Evolutionary conservation across 345 rosid species (phyloP), one percentile per base, ranked within the genome.

Genomic region (rapeseed (Brassica napus)): DNA sequence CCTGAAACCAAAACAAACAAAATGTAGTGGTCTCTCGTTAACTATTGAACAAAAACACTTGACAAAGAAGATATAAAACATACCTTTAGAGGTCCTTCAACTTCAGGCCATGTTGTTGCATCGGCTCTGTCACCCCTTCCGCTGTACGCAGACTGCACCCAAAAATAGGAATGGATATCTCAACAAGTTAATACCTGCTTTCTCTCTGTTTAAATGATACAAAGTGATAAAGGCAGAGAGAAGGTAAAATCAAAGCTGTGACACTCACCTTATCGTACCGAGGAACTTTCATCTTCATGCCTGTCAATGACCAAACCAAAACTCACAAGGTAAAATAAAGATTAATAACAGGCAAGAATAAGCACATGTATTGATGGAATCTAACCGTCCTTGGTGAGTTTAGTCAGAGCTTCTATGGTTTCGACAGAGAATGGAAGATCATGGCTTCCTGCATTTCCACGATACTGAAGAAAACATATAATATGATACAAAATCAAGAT

Each of bases 401-500:
- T 86, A 83, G 65, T 82, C 30, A 90, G 60, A 39, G 87, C 78
- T 70, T 80, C 80, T 63, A 92, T 75, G 60, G 97, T 90, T 77
- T 94, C 89, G 6, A 89, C 78, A n/a, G 98, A 89, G 66, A 94
- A 83, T 65, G 84, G 86, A 80, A 94, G 98, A 88, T 94, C 98
- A 86, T 94, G 98, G 84, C 92, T 94, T 79, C 98, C 98, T 72
- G 98, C 91, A 82, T 94, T 94, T 77, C 98, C 95, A 34, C 98
- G 97, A 39, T 85, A 82, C 98, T 94, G 83, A 30, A 77, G 59
- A 65, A 39, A 39, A 11, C 10, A 10, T 14, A 47, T 12, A 12
- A 66, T 35, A 47, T 39, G 62, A 47, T 23, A 9, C 21, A 28
- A 47, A 14, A 65, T 35, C 23, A 44, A 4, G 7, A 79, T 7